Evolutionary conservation across 139 green algal species (phyloP).

Genomic region (Coelastrella sp.): DNA sequence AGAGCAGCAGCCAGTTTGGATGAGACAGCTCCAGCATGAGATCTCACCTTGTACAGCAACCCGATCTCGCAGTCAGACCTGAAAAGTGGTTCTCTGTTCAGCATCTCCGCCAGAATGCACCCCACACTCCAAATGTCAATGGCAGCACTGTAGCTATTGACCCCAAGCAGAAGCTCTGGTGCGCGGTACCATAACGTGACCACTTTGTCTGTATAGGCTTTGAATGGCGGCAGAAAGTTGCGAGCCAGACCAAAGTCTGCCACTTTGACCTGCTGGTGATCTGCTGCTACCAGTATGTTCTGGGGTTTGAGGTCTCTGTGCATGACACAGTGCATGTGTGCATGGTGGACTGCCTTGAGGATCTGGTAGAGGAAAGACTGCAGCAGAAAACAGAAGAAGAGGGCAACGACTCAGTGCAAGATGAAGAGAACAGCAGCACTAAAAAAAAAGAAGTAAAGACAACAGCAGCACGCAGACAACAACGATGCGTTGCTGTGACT

Average conservation of each 20-base stretch:
- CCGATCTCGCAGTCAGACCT: slow-evolving; percentile 77
- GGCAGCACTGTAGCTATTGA: slow-evolving; percentile 86
- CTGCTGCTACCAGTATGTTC: slow-evolving; percentile 95
- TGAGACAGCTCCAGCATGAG: too few relatives aligned
- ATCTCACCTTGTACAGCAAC: slow-evolving; percentile 43
- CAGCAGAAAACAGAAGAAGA: not conserved
- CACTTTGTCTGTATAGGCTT: slow-evolving; percentile 91
- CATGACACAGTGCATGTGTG: slow-evolving; percentile 84
- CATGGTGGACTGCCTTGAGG: slow-evolving; percentile 75
- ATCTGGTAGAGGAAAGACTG: slow-evolving; percentile 86
- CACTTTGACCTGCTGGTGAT: slow-evolving; percentile 84
- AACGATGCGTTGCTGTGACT: not conserved
- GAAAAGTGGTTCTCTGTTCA: slow-evolving; percentile 80
- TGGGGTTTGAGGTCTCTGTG: slow-evolving; percentile 97
- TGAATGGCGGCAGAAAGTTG: slow-evolving; percentile 90
- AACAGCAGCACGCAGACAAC: not conserved
- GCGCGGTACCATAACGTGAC: slow-evolving; percentile 99
- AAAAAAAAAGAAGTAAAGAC: not conserved
- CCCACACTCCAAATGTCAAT: slow-evolving; percentile 98
- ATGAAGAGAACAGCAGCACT: not conserved
- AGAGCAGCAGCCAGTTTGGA: not conserved
- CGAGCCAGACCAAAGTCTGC: slow-evolving; percentile 97
- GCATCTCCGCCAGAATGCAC: slow-evolving; percentile 97
- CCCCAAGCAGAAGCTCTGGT: slow-evolving; percentile 98
- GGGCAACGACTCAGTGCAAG: not conserved